A percentile compares a stretch with the other conserved stretches of the same genome.
These are phyloP conservation scores for Clarireedia monteithiana DNA, from an alignment of 2,329 filamentous ascomycete species.

Conservation along the genomic window DNA sequence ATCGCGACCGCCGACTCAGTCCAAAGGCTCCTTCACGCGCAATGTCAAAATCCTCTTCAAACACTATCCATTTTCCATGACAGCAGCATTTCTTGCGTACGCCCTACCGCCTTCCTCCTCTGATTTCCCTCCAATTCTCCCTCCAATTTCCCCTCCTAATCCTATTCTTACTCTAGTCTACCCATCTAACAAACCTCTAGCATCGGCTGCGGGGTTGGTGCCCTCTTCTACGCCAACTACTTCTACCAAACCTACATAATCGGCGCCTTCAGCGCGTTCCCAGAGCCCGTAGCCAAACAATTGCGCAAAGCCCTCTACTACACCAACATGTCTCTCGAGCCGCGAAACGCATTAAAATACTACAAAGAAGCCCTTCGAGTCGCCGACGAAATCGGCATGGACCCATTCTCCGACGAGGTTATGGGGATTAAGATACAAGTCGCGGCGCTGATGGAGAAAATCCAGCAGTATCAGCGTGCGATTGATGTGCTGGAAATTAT, in stretches of 20 bases:
- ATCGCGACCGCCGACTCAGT: background rate
- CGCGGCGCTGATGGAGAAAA: conserved; percentile 70
- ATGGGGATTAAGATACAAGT: conserved; percentile 82
- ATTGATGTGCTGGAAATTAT: conserved; percentile 75
- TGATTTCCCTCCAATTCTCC: background rate
- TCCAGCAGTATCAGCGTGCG: conserved; percentile 60
- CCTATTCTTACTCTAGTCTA: no score
- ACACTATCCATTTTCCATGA: conserved; percentile 24
- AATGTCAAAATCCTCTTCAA: conserved; percentile 22
- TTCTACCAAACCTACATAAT: conserved; percentile 29
- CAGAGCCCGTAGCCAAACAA: conserved; percentile 65
- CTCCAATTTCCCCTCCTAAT: background rate
- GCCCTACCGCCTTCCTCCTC: background rate
- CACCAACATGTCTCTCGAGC: conserved; percentile 67
- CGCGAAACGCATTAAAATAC: conserved; percentile 70
- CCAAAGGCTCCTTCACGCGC: background rate
- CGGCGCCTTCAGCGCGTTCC: conserved; percentile 46
- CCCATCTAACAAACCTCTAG: conserved; percentile 11
- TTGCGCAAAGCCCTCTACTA: conserved; percentile 83
- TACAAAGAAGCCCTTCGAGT: conserved; percentile 73
- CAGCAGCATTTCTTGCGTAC: conserved; percentile 23
- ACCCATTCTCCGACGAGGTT: conserved; percentile 86
- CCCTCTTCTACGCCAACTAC: conserved; percentile 25
- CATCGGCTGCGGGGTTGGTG: conserved; percentile 21
- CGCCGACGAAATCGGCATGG: conserved; percentile 66